Evolutionary conservation across 352 stramenopile species (phyloP), one percentile per base, ranked within the genome.

Genomic region (Phytopythium kandeliae): DNA sequence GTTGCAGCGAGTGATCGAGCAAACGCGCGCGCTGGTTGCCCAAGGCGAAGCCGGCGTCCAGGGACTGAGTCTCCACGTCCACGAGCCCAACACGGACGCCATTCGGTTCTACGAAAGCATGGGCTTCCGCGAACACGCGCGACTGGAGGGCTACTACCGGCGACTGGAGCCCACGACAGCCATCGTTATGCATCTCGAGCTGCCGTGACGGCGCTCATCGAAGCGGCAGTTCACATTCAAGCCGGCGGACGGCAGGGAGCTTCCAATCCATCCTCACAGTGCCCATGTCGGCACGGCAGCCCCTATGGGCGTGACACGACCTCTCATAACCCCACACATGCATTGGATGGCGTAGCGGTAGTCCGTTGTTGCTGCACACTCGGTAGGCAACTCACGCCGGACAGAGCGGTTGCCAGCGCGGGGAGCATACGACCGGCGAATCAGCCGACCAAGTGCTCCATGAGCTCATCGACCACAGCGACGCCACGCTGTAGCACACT

Each of bases 71-170:
- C 69, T 89, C 37, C 71, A 89, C 51, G 78, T 89, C 19, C 78
- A 89, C 50, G 63, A 61, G 21, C 63, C 59, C 21, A 89, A 89
- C 55, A 58, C 69, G 0, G 78, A 83, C 48, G 78, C 63, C n/a
- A n/a, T 82, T 28, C 71, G 65, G 47, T 86, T 89, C 57, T 89
- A 89, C 53, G 49, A 58, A 31, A 41, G 50, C 10, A 25, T 82
- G 34, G 78, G 75, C 13, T 89, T 89, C 41, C 25, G 56, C 19
- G 62, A 83, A 48, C 55, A 66, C 36, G 54, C 60, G 46, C 62
- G 60, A 4, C 46, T 86, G 5, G 73, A 89, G 22, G 57, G 76
- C 28, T 89, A 89, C 58, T 89, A 89, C 52, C 78, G 78, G 24
- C 72, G 67, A 19, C 51, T 89, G 26, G 63, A 84, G 60, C 78